Evolutionary conservation across 768 basidiomycete genomes (phyloP), one percentile per base, ranked within the genome.

Genomic region (Pisolithus marmoratus): DNA sequence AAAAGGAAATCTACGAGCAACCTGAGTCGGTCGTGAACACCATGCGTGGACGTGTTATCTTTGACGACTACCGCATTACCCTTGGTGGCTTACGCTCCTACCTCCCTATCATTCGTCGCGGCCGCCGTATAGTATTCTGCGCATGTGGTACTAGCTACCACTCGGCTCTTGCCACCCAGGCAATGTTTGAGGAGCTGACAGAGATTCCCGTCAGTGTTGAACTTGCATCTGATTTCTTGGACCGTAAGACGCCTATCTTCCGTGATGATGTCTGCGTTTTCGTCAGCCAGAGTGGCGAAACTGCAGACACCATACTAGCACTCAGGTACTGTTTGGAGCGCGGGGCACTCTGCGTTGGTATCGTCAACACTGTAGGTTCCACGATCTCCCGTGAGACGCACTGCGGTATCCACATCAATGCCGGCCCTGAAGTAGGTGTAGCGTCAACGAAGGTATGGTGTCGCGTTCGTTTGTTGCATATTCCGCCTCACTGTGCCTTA

Each of bases 11-110:
- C 61, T 97, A 93, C 76, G 91, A 97, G 67, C 95, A 98, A 70
- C 95, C 96, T 47, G 96, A 99, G 66, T 95, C 93, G 24, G 96
- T 98, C 56, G 93, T 98, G 72, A 99, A 99, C 81, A 99, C 96
- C 47, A 99, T 99, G 96, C 90, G 96, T 81, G 96, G 96, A 54
- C 93, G 96, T 60, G 90, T 99, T 76, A 98, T 96, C 80, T 99
- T 99, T 61, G 96, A 98, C 65, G 83, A 79, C 49, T 81, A 90
- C 72, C 80, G 79, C 57, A 90, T 99, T 65, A 97, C 87, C 11
- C 85, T 99, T 40, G 96, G 96, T 66, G 96, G 96, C 37, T 79
- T 99, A 54, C 90, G 94, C 54, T 88, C 87, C 17, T 98, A 98
- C 70, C 81, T 99, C 54, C 90, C 87, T 37, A 94, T 96, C 66